Base-by-base conservation (phyloP, 2,329 filamentous ascomycete genomes). In the Pseudohalonectria lignicola region DNA sequence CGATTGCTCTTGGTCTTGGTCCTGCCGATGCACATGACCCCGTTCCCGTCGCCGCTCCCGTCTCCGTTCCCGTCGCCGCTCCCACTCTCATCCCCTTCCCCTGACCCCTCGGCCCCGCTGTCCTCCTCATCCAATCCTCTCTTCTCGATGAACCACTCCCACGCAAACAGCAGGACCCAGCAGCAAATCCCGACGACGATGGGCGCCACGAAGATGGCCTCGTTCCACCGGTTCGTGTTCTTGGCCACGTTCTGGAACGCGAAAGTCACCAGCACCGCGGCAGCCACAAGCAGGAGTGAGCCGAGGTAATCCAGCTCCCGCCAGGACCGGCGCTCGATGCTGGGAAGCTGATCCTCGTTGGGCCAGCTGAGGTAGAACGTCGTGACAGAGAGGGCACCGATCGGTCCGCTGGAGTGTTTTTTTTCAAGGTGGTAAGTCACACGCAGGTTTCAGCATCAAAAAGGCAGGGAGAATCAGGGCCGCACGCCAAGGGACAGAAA, bases 231-330 rank as follows among this genome's bases (percentile, higher is more conserved):
- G n/a, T 56, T 43, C 1, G 43, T 41, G 3, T 54, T 44, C 0
- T 53, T 50, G 1, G 66, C 65, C 3, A 63, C 63, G 43, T 66
- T 66, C 46, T 79, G 72, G 40, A 79, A 75, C 2, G 74, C 59
- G 45, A 75, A 76, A 0, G 76, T 69, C 4, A 76, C 59, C 3
- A 77, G 60, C 1, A 73, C 65, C 0, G 72, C 65, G 2, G 70
- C 66, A 3, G 66, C 56, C 8, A 78, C 61, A 11, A 75, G 54
- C 17, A 78, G 57, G n/a, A 69, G 43, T 0, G 69, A 69, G 10
- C 74, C 73, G 4, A 69, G 31, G 37, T 68, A 62, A 45, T 79
- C 74, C 29, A 78, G 56, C 32, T 71, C 60, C 21, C 52, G 63
- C 66, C 67, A 73, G 4, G 59, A 51, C 25, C 62, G 56, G 20